Evolutionary conservation across 1,139 yeast genomes (phyloP).

Genomic region (Eremothecium coryli): DNA sequence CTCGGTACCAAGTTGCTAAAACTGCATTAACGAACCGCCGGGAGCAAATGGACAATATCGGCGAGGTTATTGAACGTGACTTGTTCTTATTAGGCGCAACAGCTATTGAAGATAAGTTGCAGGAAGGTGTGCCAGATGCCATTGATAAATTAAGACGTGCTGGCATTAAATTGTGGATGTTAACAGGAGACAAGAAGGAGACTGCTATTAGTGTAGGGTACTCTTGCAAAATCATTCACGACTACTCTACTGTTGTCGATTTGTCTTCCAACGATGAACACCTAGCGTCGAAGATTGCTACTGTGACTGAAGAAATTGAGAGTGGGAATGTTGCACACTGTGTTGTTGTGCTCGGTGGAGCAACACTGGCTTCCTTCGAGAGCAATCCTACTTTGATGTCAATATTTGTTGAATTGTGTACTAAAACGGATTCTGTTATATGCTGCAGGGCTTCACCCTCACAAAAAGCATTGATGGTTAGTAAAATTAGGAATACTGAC

Average conservation of each 20-base stretch:
- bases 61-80: constrained; percentile 58
- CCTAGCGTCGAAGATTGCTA: constrained; percentile 37
- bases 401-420: constrained; percentile 72
- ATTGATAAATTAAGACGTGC: constrained; percentile 89
- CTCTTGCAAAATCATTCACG: constrained; percentile 86
- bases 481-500: constrained; percentile 58
- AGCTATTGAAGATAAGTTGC: constrained; percentile 94
- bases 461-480: constrained; percentile 86
- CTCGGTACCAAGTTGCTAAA: constrained; percentile 63
- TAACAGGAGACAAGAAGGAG: constrained; percentile 95
- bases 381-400: constrained; percentile 61
- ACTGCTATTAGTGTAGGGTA: constrained; percentile 97
- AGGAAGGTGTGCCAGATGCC: constrained; percentile 90
- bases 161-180: constrained; percentile 94
- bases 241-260: constrained; percentile 80
- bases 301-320: constrained; percentile 36
- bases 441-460: constrained; percentile 97
- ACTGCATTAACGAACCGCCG: constrained; percentile 64
- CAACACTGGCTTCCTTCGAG: constrained; percentile 65
- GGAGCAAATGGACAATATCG: constrained; percentile 58
- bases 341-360: constrained; percentile 90
- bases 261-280: constrained; percentile 54
- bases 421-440: constrained; percentile 80
- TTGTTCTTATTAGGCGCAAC: constrained; percentile 80
- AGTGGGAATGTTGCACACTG: constrained; percentile 80